Conservation (phyloP, 1,284 basidiomycete genomes). For the Fomitiporia mediterranea region DNA sequence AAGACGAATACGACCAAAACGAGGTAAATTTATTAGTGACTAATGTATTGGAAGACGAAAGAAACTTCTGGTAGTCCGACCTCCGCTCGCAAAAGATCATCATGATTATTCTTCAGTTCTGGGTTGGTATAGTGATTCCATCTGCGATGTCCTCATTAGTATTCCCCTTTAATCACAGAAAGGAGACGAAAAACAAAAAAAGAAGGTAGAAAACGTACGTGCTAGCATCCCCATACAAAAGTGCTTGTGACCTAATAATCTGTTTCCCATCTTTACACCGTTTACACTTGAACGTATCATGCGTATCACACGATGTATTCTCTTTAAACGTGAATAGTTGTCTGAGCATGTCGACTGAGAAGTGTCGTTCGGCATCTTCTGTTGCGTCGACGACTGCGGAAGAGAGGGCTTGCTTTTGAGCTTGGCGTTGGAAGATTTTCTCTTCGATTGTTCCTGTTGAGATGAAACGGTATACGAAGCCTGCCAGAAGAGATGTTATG, state of each 20-base stretch:
- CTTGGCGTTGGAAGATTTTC: constrained; percentile 96
- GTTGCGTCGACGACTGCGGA: constrained; percentile 98
- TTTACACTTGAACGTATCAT: constrained; percentile 98
- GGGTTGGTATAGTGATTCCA: constrained; percentile 97
- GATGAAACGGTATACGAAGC: constrained; percentile 98
- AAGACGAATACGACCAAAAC: neutral
- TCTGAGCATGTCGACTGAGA: constrained; percentile 85
- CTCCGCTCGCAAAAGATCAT: constrained; percentile 92
- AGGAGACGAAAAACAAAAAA: constrained; percentile 18
- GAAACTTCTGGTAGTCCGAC: constrained; percentile 81
- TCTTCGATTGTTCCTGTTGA: constrained; percentile 98
- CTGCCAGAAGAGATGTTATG: constrained; percentile 37
- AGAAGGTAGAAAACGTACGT: constrained; percentile 65
- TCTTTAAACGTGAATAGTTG: constrained; percentile 94
- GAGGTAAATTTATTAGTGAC: constrained; percentile 43
- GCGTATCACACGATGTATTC: constrained; percentile 87
- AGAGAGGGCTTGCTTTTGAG: constrained; percentile 94
- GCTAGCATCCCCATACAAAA: constrained; percentile 96
- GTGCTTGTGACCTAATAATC: constrained; percentile 73
- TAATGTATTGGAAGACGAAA: constrained; percentile 90
- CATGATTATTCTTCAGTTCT: constrained; percentile 89
- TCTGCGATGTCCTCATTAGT: constrained; percentile 36
- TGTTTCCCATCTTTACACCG: constrained; percentile 90
- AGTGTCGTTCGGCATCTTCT: constrained; percentile 93
- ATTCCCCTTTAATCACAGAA: constrained; percentile 1